A percentile compares a stretch with the other conserved stretches of the same genome.
Conservation (phyloP, 257 asterid genomes). For the Datura wrightii region DNA sequence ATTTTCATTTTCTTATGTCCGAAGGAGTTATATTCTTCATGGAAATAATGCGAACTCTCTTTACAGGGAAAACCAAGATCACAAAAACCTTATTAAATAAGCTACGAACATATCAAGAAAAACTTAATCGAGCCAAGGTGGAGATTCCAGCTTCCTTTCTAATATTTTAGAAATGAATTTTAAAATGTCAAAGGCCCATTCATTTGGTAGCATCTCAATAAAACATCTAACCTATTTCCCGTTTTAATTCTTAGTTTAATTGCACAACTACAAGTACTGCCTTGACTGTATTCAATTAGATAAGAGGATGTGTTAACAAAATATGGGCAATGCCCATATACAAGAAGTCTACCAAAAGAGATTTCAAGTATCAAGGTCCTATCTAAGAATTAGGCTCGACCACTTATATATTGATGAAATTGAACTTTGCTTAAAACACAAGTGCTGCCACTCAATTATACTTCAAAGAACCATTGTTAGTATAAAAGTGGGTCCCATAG, state of each 20-base stretch:
- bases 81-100: neutral
- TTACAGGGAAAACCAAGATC: neutral
- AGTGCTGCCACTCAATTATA: constrained; percentile 3
- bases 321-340: neutral
- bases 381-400: neutral
- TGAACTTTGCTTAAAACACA: neutral
- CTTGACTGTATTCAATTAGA: neutral
- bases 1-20: neutral
- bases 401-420: neutral
- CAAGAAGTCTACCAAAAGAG: neutral
- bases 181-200: constrained; percentile 4
- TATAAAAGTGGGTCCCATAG: neutral
- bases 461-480: neutral
- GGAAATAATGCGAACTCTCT: neutral
- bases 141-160: constrained; percentile 12
- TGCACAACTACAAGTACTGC: neutral
- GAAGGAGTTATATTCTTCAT: neutral
- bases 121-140: constrained; percentile 17
- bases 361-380: neutral
- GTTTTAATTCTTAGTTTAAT: neutral
- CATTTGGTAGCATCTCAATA: neutral
- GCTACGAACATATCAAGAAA: constrained; percentile 14
- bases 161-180: neutral
- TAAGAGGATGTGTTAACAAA: neutral
- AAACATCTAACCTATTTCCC: neutral